phyloP scores from a whole-genome alignment of 768 basidiomycete species.

The Russula brevipes region DNA sequence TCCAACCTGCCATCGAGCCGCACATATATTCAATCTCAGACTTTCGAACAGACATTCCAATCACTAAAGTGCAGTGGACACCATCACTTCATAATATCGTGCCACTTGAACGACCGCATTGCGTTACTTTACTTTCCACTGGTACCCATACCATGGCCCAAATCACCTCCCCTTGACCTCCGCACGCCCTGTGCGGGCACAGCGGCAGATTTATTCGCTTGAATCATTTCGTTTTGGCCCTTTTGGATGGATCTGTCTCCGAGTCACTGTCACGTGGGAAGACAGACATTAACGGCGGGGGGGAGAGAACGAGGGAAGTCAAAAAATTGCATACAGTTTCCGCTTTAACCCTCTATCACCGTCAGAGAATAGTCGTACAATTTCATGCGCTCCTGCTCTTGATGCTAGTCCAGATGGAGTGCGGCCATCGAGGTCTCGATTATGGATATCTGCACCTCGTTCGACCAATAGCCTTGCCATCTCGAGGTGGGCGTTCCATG shows the following conservation, averaged over 20 bases:
- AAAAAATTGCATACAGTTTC: slow-evolving; percentile 48
- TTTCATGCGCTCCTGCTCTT: background rate
- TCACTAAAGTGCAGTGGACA: too few species aligned
- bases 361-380: background rate
- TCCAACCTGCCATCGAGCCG: too few species aligned
- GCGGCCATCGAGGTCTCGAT: background rate
- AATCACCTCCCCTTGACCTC: too few species aligned
- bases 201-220: slow-evolving; percentile 31
- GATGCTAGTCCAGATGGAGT: background rate
- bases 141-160: too few species aligned
- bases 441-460: background rate
- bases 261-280: slow-evolving; percentile 5
- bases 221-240: slow-evolving; percentile 47
- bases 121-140: too few species aligned
- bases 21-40: too few species aligned
- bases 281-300: background rate
- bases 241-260: slow-evolving; percentile 35
- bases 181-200: slow-evolving; percentile 39
- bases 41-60: too few species aligned
- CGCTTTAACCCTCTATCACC: slow-evolving; percentile 45
- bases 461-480: background rate
- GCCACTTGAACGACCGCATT: too few species aligned
- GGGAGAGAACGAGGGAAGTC: background rate
- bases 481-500: background rate
- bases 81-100: too few species aligned